These are phyloP conservation scores for Scytalidium lignicola DNA, from an alignment of 2,329 filamentous ascomycete genomes.

Conservation along the genomic window DNA sequence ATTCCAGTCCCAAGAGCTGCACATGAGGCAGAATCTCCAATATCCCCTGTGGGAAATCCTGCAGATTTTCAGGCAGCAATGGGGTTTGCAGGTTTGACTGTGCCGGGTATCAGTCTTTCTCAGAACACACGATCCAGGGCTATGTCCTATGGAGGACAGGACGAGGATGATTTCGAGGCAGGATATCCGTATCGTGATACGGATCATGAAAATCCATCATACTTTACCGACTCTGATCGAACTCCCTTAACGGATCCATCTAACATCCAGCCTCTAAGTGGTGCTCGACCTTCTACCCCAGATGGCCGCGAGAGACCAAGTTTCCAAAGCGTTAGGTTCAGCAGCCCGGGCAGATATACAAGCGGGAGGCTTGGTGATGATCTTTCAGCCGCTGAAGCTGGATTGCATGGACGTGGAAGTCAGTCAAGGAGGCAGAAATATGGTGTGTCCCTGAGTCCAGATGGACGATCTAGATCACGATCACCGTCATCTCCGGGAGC, in stretches of 20 bases:
- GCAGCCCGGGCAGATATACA: slow-evolving; percentile 31
- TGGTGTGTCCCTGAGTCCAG: slow-evolving; percentile 50
- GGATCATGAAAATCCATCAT: slow-evolving; percentile 21
- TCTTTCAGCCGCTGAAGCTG: slow-evolving; percentile 54
- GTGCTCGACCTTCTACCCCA: slow-evolving; percentile 31
- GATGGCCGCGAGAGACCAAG: slow-evolving; percentile 43
- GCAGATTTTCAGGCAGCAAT: slow-evolving; percentile 27
- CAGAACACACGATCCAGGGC: slow-evolving; percentile 14
- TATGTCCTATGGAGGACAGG: slow-evolving; percentile 16
- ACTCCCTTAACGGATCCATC: slow-evolving; percentile 53
- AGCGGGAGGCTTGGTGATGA: slow-evolving; percentile 55
- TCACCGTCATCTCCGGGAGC: slow-evolving; percentile 63
- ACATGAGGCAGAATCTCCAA: slow-evolving; percentile 16
- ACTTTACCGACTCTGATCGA: slow-evolving; percentile 47
- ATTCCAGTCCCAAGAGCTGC: slow-evolving; percentile 6
- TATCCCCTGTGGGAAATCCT: slow-evolving; percentile 24
- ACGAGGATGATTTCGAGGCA: slow-evolving; percentile 15
- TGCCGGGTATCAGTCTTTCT: slow-evolving; percentile 26
- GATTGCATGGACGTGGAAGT: slow-evolving; percentile 31
- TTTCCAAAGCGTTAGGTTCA: slow-evolving; percentile 49
- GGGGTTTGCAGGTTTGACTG: slow-evolving; percentile 28
- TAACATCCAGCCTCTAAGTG: slow-evolving; percentile 52
- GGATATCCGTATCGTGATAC: slow-evolving; percentile 21
- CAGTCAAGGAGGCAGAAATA: slow-evolving; percentile 49
- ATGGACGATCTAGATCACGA: slow-evolving; percentile 38